Conservation (phyloP, 441 rosid genomes). For the Croton setiger region DNA sequence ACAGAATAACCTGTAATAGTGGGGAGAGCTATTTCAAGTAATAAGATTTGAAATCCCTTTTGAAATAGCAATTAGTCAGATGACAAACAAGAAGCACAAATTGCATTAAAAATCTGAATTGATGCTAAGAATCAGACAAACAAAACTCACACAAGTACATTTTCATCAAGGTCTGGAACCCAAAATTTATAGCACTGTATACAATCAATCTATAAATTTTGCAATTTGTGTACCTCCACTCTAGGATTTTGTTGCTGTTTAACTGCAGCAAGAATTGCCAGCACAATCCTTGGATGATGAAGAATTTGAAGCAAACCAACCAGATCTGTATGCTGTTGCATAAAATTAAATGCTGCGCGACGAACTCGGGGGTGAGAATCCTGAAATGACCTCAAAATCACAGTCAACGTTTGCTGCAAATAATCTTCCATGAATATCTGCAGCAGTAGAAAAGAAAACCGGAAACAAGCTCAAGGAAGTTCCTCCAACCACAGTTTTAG, state of each 20-base stretch:
- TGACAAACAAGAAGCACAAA: too few species aligned
- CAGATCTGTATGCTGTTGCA: slow-evolving; percentile 14
- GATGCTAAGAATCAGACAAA: not conserved
- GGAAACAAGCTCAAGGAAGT: not conserved
- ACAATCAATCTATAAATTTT: not conserved
- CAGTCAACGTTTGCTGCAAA: slow-evolving; percentile 5
- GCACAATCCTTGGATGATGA: slow-evolving; percentile 13
- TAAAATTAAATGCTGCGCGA: slow-evolving; percentile 17
- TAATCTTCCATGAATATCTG: slow-evolving; percentile 14
- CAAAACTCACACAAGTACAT: not conserved
- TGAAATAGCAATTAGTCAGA: not conserved
- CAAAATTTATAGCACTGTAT: not conserved
- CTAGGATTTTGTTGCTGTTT: not conserved
- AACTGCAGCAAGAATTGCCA: slow-evolving; percentile 10
- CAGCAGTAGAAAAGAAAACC: not conserved
- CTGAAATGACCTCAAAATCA: slow-evolving; percentile 6
- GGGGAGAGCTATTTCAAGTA: too few species aligned
- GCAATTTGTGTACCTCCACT: slow-evolving; percentile 11
- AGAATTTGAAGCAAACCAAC: slow-evolving; percentile 16
- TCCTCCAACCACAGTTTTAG: not conserved
- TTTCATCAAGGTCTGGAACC: not conserved
- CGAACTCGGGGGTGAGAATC: slow-evolving; percentile 13
- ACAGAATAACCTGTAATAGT: too few species aligned
- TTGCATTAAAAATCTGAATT: not conserved
- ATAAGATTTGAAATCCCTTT: too few species aligned